Percentiles rank a stretch among this genome's conserved stretches.
Conservation (phyloP, 495 filamentous ascomycete genomes). For the Glonium stellatum region DNA sequence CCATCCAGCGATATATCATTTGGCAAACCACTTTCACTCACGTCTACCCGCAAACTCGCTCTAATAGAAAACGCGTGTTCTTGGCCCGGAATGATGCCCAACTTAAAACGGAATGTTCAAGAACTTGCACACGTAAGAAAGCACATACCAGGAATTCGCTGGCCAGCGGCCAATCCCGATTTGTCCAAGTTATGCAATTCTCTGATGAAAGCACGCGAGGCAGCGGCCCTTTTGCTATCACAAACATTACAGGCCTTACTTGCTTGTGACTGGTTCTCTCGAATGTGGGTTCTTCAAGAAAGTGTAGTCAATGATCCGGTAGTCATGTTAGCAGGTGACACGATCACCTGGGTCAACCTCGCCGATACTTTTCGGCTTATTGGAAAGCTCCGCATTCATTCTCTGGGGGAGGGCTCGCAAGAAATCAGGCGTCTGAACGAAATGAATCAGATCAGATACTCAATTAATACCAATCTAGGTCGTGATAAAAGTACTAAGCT, state of each 20-base stretch:
- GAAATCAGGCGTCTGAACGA: neutral
- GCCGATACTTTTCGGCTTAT: neutral
- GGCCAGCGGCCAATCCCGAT: neutral
- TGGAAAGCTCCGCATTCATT: neutral
- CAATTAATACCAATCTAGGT: too few species aligned
- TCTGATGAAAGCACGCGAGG: neutral
- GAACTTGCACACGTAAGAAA: neutral
- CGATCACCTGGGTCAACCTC: neutral
- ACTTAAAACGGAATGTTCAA: neutral
- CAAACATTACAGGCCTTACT: neutral
- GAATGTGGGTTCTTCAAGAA: neutral
- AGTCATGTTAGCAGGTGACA: neutral
- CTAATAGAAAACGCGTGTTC: neutral
- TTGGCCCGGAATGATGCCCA: neutral
- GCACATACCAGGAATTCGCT: neutral
- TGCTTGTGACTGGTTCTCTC: neutral
- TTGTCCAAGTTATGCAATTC: neutral
- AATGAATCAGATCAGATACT: neutral
- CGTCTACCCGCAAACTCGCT: neutral
- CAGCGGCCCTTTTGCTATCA: neutral
- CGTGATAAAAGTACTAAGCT: neutral
- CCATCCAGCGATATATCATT: neutral
- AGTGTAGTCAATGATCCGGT: neutral
- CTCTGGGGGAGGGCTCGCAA: neutral
- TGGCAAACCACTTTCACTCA: neutral